Evolutionary conservation across 2,329 filamentous ascomycete genomes (phyloP).

Genomic region (Sclerotinia minor): DNA sequence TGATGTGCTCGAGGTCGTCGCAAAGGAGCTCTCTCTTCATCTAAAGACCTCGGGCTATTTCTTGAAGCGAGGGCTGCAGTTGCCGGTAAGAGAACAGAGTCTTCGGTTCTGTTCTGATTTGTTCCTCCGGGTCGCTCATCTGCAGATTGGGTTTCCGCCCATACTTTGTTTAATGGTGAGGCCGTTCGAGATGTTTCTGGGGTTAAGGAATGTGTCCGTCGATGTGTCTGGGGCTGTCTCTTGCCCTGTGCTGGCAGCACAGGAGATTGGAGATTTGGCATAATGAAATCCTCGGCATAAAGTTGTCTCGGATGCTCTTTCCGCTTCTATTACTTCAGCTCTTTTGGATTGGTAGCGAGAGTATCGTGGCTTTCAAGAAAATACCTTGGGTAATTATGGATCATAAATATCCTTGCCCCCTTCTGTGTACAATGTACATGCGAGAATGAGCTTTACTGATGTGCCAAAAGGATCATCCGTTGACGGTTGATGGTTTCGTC

Average conservation of each 20-base stretch:
- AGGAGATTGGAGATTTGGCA: conserved; percentile 27
- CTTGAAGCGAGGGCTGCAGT: conserved; percentile 27
- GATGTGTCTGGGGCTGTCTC: conserved; percentile 21
- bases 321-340: conserved; percentile 25
- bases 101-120: conserved; percentile 21
- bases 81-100: conserved; percentile 26
- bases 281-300: conserved; percentile 28
- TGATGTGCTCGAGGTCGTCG: conserved; percentile 32
- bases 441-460: background rate
- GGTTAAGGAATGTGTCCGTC: conserved; percentile 26
- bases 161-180: conserved; percentile 33
- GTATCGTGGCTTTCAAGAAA: background rate
- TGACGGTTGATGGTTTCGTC: background rate
- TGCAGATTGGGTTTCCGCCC: conserved; percentile 36
- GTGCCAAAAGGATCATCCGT: conserved; percentile 7
- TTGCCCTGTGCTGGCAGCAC: conserved; percentile 22
- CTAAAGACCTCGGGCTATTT: conserved; percentile 24
- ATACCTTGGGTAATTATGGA: conserved; percentile 7
- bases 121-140: conserved; percentile 28
- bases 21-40: conserved; percentile 28
- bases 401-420: conserved; percentile 20
- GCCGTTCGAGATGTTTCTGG: conserved; percentile 26
- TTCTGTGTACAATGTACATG: conserved; percentile 21
- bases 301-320: conserved; percentile 29
- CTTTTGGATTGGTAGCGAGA: conserved; percentile 14